Evolutionary conservation across 768 basidiomycete species (phyloP), one percentile per base, ranked within the genome.

Genomic region (Termitomyces bulborhizus): DNA sequence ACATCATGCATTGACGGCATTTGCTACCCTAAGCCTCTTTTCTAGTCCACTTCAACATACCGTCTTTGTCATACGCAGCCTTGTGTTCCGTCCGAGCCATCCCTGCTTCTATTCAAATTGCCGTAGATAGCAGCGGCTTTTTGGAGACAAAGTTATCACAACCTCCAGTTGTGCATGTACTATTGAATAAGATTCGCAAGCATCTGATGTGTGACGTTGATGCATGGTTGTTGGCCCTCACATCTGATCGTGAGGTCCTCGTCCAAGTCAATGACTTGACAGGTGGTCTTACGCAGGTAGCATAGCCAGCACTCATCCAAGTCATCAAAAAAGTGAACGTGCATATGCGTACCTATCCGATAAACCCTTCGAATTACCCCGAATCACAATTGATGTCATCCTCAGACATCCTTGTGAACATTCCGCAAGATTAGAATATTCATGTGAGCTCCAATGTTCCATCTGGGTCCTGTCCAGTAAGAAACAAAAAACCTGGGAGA

Each of bases 241-340:
- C 18, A 24, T 13, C 31, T 50, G 36, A 37, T 37, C 36, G 11
- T n/a, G 26, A 27, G 37, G 37, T 29, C n/a, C 41, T 34, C 51
- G 16, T 9, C 41, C 51, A 21, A 42, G 15, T 11, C 18, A 51
- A 36, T 40, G 27, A 18, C 26, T 56, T 60, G 55, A 57, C 57
- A 63, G 48, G 31, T 32, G 9, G 31, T 9, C 2, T 9, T 9
- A 32, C 31, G 8, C 31, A 32, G 29, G 36, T 61, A 56, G 57
- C 56, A 63, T 55, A 51, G 55, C 52, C 55, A 49, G 55, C 41
- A 37, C 59, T 37, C 50, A 56, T 34, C 37, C 36, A 54, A 24
- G 26, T 34, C 16, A 11, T 40, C 26, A n/a, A 48, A 48, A 21
- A 31, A 32, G 32, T 26, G 26, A 34, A 24, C 48, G 32, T 46